A percentile compares a stretch with the other conserved stretches of the same genome.
These are phyloP conservation scores for Lasiodiplodia sp. DNA, from an alignment of 2,329 filamentous ascomycete species.

Conservation along the genomic window DNA sequence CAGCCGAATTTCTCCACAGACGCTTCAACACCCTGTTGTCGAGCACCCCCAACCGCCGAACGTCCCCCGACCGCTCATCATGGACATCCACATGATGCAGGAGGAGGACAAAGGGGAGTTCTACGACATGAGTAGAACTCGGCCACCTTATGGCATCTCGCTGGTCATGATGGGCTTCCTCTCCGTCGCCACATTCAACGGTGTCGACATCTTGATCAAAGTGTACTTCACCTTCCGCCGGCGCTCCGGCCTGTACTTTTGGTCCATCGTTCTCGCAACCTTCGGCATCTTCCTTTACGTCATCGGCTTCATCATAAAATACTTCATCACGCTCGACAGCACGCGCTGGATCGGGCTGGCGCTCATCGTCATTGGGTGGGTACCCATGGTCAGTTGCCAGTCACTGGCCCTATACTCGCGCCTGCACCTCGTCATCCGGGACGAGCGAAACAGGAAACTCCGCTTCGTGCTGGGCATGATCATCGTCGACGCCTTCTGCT, in stretches of 20 bases:
- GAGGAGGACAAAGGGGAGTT: neutral
- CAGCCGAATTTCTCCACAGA: neutral
- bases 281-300: conserved; percentile 56
- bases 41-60: neutral
- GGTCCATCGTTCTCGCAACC: conserved; percentile 54
- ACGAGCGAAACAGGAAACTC: conserved; percentile 54
- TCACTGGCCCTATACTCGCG: conserved; percentile 69
- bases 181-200: conserved; percentile 10
- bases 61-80: neutral
- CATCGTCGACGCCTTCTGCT: conserved; percentile 60
- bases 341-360: conserved; percentile 35
- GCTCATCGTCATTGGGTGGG: conserved; percentile 62
- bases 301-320: conserved; percentile 56
- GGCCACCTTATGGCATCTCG: conserved; percentile 1
- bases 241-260: conserved; percentile 58
- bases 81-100: neutral
- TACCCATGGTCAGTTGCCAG: conserved; percentile 68
- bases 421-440: conserved; percentile 66
- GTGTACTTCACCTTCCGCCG: conserved; percentile 57
- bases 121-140: neutral
- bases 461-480: conserved; percentile 65
- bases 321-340: conserved; percentile 44
- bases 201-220: neutral
- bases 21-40: neutral
- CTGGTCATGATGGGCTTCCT: conserved; percentile 15